Percentiles rank a stretch among this genome's conserved stretches.
phyloP scores from a whole-genome alignment of 345 rosid species.

The Durio zibethinus region DNA sequence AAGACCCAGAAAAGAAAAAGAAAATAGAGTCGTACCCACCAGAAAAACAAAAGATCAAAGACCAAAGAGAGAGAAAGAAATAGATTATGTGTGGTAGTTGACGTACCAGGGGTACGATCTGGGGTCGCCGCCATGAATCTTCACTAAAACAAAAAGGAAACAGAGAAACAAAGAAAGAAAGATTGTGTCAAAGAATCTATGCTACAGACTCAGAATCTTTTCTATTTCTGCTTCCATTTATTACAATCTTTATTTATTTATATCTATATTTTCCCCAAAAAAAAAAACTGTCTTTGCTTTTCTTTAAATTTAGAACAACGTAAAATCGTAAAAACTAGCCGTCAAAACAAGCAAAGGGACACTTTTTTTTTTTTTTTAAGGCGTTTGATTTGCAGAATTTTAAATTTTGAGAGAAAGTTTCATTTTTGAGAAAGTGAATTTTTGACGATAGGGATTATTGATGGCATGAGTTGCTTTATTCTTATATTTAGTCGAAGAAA shows the following conservation, averaged over 20 bases:
- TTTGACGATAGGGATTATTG: no score
- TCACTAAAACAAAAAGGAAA: constrained; percentile 12
- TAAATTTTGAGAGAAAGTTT: no score
- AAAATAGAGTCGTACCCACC: constrained; percentile 1
- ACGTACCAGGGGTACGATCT: constrained; percentile 63
- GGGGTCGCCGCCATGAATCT: constrained; percentile 70
- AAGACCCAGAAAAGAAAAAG: constrained; percentile 17
- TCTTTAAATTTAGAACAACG: no score
- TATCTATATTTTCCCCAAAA: not conserved
- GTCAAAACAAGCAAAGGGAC: no score
- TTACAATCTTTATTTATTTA: not conserved
- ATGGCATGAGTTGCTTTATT: no score
- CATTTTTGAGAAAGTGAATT: no score
- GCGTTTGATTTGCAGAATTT: no score
- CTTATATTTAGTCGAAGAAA: no score
- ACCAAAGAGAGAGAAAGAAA: not conserved
- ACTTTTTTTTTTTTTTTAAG: no score
- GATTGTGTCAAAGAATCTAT: constrained; percentile 35
- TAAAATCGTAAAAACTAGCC: no score
- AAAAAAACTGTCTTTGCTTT: not conserved
- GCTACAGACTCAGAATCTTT: constrained; percentile 20
- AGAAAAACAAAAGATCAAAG: constrained; percentile 7
- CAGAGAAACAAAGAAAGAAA: constrained; percentile 35
- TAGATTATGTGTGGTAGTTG: constrained; percentile 13
- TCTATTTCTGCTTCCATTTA: not conserved